phyloP scores from a whole-genome alignment of 2,329 filamentous ascomycete species.

The Delphinella strobiligena region DNA sequence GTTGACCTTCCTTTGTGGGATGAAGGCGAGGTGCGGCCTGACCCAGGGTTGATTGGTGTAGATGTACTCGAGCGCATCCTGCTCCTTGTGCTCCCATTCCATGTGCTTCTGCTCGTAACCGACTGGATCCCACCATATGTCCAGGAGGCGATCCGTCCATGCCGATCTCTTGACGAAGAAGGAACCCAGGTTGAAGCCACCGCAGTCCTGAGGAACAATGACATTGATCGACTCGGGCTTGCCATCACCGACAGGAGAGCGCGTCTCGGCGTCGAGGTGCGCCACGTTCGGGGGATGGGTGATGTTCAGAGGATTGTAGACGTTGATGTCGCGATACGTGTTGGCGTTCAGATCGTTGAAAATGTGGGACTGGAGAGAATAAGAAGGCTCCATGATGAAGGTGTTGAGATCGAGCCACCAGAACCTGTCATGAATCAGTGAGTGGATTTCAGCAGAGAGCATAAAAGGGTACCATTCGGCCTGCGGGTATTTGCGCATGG shows the following conservation, averaged over 20 bases:
- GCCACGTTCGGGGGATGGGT: conserved; percentile 57
- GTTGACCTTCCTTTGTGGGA: conserved; percentile 86
- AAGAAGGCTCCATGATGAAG: conserved; percentile 90
- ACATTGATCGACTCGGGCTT: conserved; percentile 71
- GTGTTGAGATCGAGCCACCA: conserved; percentile 99
- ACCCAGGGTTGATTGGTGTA: conserved; percentile 91
- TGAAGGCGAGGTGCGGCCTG: conserved; percentile 73
- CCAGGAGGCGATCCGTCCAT: conserved; percentile 84
- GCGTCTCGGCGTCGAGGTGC: conserved; percentile 65
- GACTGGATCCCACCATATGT: conserved; percentile 98
- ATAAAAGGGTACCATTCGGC: conserved; percentile 64
- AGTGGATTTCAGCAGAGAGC: not conserved
- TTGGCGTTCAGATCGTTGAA: conserved; percentile 66
- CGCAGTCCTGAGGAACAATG: conserved; percentile 83
- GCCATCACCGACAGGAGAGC: conserved; percentile 65
- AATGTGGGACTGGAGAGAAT: conserved; percentile 80
- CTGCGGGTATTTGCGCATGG: conserved; percentile 84
- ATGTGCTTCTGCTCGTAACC: conserved; percentile 97
- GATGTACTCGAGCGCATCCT: conserved; percentile 86
- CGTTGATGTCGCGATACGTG: conserved; percentile 90
- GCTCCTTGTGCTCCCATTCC: conserved; percentile 98
- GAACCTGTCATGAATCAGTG: conserved; percentile 52
- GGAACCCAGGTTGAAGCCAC: conserved; percentile 90
- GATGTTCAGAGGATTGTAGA: conserved; percentile 91
- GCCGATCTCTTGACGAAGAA: conserved; percentile 79